Evolutionary conservation across 768 basidiomycete genomes (phyloP).

Genomic region (Boletus huronensis): DNA sequence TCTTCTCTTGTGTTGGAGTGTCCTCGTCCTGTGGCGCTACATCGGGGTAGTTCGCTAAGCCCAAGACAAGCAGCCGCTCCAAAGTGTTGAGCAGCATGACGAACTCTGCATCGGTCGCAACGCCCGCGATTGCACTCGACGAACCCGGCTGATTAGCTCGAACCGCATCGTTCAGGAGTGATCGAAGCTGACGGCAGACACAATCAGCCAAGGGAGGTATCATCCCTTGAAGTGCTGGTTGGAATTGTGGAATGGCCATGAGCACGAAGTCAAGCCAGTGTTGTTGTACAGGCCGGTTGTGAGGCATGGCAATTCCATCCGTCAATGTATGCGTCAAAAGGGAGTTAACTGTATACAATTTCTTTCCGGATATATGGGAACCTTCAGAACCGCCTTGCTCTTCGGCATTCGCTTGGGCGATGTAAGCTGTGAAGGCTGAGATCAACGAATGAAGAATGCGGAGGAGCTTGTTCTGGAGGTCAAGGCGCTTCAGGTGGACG

Average conservation of each 20-base stretch:
- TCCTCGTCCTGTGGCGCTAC: constrained; percentile 55
- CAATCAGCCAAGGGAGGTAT: constrained; percentile 77
- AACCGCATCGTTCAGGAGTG: constrained; percentile 53
- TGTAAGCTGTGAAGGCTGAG: constrained; percentile 50
- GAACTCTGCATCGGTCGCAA: constrained; percentile 75
- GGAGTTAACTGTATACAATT: constrained; percentile 56
- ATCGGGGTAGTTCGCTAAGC: constrained; percentile 58
- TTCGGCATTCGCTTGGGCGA: constrained; percentile 27
- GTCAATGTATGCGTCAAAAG: constrained; percentile 74
- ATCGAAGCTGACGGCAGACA: constrained; percentile 65
- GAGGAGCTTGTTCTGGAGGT: constrained; percentile 90
- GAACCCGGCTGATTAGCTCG: constrained; percentile 39
- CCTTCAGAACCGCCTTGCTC: constrained; percentile 36
- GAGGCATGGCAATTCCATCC: constrained; percentile 67
- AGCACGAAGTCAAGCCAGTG: constrained; percentile 97
- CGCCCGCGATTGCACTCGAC: constrained; percentile 42
- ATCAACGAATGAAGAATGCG: constrained; percentile 87
- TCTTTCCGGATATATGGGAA: constrained; percentile 28
- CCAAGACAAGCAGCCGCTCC: constrained; percentile 77
- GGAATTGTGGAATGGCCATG: constrained; percentile 85
- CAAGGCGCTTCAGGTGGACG: constrained; percentile 65
- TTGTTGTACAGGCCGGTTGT: constrained; percentile 80
- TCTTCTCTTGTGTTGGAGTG: constrained; percentile 46
- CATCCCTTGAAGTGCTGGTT: constrained; percentile 60
- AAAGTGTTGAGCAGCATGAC: constrained; percentile 80